Conservation (phyloP, 2,329 filamentous ascomycete genomes). For the Epicoccum nigrum region DNA sequence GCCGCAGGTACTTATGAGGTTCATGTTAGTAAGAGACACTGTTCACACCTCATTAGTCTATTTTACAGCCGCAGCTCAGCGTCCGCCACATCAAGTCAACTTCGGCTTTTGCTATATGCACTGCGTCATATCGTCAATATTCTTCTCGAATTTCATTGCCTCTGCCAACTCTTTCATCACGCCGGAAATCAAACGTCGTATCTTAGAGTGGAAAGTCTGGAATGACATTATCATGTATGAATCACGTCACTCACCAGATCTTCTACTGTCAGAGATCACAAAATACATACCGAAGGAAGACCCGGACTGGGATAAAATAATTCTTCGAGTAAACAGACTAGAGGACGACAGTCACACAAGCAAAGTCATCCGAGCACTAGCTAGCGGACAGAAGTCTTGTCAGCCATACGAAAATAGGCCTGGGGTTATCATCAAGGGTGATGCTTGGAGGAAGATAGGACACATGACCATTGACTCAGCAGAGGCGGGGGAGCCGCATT, state of each 20-base stretch:
- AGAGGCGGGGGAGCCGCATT: constrained; percentile 59
- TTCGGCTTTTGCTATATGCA: constrained; percentile 89
- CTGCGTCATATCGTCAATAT: constrained; percentile 77
- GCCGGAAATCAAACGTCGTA: constrained; percentile 64
- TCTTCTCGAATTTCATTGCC: constrained; percentile 67
- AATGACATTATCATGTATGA: constrained; percentile 76
- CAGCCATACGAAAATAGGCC: constrained; percentile 53
- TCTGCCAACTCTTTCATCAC: constrained; percentile 63
- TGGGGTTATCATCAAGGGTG: constrained; percentile 58
- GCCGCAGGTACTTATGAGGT: constrained; percentile 54
- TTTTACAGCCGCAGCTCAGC: constrained; percentile 67
- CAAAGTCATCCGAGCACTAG: constrained; percentile 75
- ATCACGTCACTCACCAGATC: constrained; percentile 67
- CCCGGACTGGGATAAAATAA: constrained; percentile 52
- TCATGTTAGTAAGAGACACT: too few relatives aligned
- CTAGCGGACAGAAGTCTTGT: constrained; percentile 64
- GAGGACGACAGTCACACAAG: constrained; percentile 81
- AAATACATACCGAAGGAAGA: constrained; percentile 61
- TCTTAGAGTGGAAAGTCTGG: constrained; percentile 83
- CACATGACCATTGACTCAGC: constrained; percentile 69
- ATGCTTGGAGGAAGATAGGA: constrained; percentile 65
- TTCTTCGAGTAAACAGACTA: constrained; percentile 53
- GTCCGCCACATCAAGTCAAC: constrained; percentile 61
- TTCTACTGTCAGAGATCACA: constrained; percentile 65
- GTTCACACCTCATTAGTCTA: constrained; percentile 49